Conservation (phyloP, 2,329 filamentous ascomycete genomes). For the Aspergillus novoparasiticus region DNA sequence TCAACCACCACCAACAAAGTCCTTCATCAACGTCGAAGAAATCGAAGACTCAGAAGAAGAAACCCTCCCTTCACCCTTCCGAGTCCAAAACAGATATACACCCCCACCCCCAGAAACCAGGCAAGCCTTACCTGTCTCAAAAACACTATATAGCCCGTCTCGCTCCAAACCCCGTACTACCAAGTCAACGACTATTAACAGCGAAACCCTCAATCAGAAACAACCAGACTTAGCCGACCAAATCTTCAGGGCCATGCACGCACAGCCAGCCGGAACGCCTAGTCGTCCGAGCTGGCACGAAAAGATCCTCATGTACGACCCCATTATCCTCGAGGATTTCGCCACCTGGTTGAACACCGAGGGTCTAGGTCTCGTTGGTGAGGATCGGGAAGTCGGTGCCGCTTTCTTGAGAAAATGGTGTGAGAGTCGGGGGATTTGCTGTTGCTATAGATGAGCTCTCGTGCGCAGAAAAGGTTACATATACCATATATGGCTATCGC, state of each 20-base stretch:
- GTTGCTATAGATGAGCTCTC: constrained; percentile 61
- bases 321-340: constrained; percentile 84
- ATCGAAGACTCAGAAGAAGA: constrained; percentile 44
- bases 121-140: constrained; percentile 15
- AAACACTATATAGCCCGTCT: constrained; percentile 15
- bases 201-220: constrained; percentile 24
- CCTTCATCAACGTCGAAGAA: constrained; percentile 36
- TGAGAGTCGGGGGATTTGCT: constrained; percentile 82
- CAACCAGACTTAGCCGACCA: constrained; percentile 43
- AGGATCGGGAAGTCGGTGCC: constrained; percentile 65
- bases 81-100: constrained; percentile 24
- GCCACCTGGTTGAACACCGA: constrained; percentile 79
- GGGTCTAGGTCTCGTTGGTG: constrained; percentile 63
- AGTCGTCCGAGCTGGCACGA: constrained; percentile 73
- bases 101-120: constrained; percentile 7
- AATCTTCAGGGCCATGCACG: constrained; percentile 54
- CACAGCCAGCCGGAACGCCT: constrained; percentile 41
- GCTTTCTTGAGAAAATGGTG: constrained; percentile 85
- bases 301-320: constrained; percentile 91
- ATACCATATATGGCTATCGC: not conserved
- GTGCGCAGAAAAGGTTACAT: not conserved
- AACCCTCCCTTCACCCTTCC: constrained; percentile 29
- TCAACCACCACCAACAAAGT: constrained; percentile 6
- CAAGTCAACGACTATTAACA: not conserved
- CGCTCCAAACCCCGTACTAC: not conserved